These are phyloP conservation scores for Fusarium irregulare DNA, from an alignment of 2,329 filamentous ascomycete species.

Conservation along the genomic window DNA sequence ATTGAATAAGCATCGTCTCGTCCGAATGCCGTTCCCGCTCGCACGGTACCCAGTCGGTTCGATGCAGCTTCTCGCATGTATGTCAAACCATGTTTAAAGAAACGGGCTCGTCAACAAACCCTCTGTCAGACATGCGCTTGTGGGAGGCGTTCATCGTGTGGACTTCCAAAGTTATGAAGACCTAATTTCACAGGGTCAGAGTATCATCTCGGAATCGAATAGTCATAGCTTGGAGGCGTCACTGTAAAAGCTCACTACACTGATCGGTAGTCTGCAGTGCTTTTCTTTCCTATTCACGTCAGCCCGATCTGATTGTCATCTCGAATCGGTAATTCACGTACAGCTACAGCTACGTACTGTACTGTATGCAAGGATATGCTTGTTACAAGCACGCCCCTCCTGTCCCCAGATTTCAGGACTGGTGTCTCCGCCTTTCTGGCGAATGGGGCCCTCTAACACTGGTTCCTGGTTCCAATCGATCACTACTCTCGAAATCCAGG, in stretches of 20 bases:
- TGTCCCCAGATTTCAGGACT: slow-evolving; percentile 47
- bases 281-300: slow-evolving; percentile 2
- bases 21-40: slow-evolving; percentile 18
- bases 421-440: slow-evolving; percentile 30
- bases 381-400: slow-evolving; percentile 34
- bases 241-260: neutral
- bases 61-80: slow-evolving; percentile 20
- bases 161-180: neutral
- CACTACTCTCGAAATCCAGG: neutral
- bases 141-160: neutral
- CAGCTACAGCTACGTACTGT: neutral
- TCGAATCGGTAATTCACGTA: slow-evolving; percentile 16
- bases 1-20: neutral
- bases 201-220: neutral
- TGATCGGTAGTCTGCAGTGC: neutral
- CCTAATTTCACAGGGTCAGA: neutral
- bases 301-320: slow-evolving; percentile 15
- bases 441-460: slow-evolving; percentile 17
- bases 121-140: slow-evolving; percentile 8
- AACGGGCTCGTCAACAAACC: neutral
- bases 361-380: neutral
- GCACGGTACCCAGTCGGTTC: slow-evolving; percentile 35
- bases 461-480: neutral
- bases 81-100: slow-evolving; percentile 6
- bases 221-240: neutral